Percentiles rank a stretch among this genome's conserved stretches.
These are phyloP conservation scores for Akanthomyces muscarius DNA, from an alignment of 2,329 filamentous ascomycete genomes.

Conservation along the genomic window DNA sequence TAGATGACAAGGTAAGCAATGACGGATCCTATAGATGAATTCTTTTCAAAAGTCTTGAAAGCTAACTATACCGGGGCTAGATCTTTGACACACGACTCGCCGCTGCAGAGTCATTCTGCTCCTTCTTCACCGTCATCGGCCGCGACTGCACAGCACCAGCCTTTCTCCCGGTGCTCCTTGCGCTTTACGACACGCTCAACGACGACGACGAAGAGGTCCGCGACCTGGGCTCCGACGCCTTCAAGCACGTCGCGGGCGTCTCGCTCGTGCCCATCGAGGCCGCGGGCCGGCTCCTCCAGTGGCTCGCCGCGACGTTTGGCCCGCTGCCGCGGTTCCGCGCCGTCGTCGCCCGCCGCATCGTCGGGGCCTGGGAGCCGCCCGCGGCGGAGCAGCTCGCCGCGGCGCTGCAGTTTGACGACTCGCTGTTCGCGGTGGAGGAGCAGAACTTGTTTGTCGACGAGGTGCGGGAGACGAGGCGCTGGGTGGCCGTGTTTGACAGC, in stretches of 20 bases:
- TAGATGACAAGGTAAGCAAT: slow-evolving; percentile 43
- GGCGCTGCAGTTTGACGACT: slow-evolving; percentile 54
- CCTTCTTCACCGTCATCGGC: slow-evolving; percentile 39
- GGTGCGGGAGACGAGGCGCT: slow-evolving; percentile 67
- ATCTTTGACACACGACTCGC: slow-evolving; percentile 63
- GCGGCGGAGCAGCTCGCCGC: slow-evolving; percentile 38
- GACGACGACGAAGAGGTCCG: slow-evolving; percentile 93
- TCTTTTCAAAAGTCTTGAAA: neutral
- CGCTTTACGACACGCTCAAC: slow-evolving; percentile 71
- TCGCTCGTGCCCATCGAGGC: slow-evolving; percentile 46
- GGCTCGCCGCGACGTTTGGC: slow-evolving; percentile 37
- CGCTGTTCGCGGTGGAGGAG: slow-evolving; percentile 83
- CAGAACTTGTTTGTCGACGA: slow-evolving; percentile 93
- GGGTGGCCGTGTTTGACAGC: slow-evolving; percentile 50
- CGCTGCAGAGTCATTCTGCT: slow-evolving; percentile 51
- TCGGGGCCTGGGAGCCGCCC: slow-evolving; percentile 25
- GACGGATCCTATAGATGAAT: neutral
- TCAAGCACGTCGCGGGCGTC: slow-evolving; percentile 42
- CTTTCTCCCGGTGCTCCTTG: slow-evolving; percentile 55
- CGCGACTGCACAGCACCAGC: slow-evolving; percentile 26
- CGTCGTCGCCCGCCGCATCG: slow-evolving; percentile 41
- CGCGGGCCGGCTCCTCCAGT: slow-evolving; percentile 40
- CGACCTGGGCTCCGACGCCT: slow-evolving; percentile 53
- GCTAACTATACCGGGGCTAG: slow-evolving; percentile 30
- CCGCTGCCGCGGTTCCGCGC: slow-evolving; percentile 34